Evolutionary conservation across 768 basidiomycete genomes (phyloP).

Genomic region (Collybia nuda): DNA sequence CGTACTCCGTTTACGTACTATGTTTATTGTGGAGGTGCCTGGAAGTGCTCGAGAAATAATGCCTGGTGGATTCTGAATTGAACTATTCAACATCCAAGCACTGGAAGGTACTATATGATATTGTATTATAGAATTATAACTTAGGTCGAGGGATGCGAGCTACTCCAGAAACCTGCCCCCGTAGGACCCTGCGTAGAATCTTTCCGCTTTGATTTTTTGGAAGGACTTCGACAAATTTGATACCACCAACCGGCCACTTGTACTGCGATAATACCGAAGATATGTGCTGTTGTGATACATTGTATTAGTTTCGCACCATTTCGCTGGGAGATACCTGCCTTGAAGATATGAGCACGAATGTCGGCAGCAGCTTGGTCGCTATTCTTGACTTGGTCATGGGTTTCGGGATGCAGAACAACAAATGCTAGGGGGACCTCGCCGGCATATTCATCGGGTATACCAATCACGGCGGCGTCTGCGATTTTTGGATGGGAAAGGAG

Average conservation of each 20-base stretch:
- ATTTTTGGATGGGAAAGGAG: conserved; percentile 61
- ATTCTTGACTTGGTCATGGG: conserved; percentile 29
- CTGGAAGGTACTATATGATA: too few species aligned
- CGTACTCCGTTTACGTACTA: too few species aligned
- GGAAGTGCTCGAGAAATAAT: too few species aligned
- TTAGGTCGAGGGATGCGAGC: too few species aligned
- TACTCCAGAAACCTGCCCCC: conserved; percentile 34
- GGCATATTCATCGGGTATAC: conserved; percentile 52
- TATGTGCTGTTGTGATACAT: conserved; percentile 38
- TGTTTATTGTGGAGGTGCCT: too few species aligned
- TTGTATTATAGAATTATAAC: too few species aligned
- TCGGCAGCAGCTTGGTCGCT: conserved; percentile 24
- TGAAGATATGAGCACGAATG: conserved; percentile 45
- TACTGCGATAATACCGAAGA: conserved; percentile 53
- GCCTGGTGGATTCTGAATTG: too few species aligned
- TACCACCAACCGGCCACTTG: conserved; percentile 59
- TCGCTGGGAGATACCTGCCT: conserved; percentile 28
- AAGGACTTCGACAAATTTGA: conserved; percentile 52
- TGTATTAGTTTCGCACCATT: too few species aligned
- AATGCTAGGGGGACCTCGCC: conserved; percentile 75
- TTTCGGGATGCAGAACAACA: conserved; percentile 48
- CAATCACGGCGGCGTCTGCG: conserved; percentile 63
- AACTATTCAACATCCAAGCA: too few species aligned
- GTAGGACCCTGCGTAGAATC: conserved; percentile 44
- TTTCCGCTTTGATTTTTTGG: conserved; percentile 69